A percentile compares a stretch with the other conserved stretches of the same genome.
phyloP scores from a whole-genome alignment of 192 early-diverging fungal species.

The Paraglomus brasilianum region DNA sequence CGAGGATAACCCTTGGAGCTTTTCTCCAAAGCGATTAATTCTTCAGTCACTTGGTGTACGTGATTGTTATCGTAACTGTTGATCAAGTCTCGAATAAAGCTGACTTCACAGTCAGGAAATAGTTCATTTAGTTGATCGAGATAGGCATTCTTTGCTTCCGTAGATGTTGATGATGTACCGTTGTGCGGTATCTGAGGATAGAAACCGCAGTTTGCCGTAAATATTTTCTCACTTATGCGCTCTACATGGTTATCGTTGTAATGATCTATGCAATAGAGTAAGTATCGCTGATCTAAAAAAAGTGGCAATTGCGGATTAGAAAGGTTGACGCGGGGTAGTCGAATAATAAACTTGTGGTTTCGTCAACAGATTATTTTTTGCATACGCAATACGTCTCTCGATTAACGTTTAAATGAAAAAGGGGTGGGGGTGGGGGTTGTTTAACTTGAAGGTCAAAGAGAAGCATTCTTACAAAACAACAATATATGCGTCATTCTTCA shows the following conservation, averaged over 20 bases:
- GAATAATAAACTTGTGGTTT: not conserved
- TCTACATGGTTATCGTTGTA: constrained; percentile 38
- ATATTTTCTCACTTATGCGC: constrained; percentile 39
- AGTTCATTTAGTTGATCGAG: constrained; percentile 34
- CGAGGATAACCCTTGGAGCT: constrained; percentile 15
- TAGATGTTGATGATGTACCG: not conserved
- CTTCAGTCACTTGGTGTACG: constrained; percentile 29
- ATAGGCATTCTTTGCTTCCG: constrained; percentile 18
- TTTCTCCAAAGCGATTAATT: constrained; percentile 21
- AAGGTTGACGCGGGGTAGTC: not conserved
- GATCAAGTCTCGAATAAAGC: constrained; percentile 34
- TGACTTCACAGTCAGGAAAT: constrained; percentile 44
- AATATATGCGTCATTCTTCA: too few species aligned
- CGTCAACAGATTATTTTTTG: too few species aligned
- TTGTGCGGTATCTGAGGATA: constrained; percentile 34
- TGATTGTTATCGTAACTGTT: constrained; percentile 25
- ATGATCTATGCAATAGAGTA: constrained; percentile 34
- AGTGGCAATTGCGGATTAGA: not conserved
- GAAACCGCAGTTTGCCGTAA: constrained; percentile 24
- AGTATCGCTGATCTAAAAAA: constrained; percentile 39
- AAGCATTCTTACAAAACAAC: too few species aligned
- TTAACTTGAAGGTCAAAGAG: too few species aligned
- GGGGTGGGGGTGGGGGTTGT: not conserved
- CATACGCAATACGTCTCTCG: too few species aligned
- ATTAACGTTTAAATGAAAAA: not conserved